phyloP scores from a whole-genome alignment of 2,329 filamentous ascomycete genomes.

The Fusarium veterinarium region DNA sequence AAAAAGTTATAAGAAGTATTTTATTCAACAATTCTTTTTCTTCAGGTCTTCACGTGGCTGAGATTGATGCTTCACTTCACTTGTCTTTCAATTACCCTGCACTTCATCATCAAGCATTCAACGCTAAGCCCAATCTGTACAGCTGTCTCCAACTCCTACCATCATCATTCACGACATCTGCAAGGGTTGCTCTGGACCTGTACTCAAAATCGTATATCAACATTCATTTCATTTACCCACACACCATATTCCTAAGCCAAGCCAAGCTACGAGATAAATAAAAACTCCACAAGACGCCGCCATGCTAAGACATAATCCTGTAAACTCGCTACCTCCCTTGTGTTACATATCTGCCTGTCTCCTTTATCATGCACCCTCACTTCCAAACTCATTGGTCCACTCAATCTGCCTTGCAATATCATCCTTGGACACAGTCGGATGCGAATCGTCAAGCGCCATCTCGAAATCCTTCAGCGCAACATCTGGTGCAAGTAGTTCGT shows the following conservation, averaged over 20 bases:
- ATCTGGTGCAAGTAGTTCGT: constrained; percentile 86
- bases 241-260: constrained; percentile 28
- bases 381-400: constrained; percentile 97
- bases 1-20: fast-evolving
- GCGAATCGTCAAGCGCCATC: constrained; percentile 86
- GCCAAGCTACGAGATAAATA: constrained; percentile 27
- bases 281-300: constrained; percentile 42
- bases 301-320: constrained; percentile 43
- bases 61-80: neutral
- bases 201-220: neutral
- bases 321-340: constrained; percentile 30
- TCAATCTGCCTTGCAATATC: constrained; percentile 87
- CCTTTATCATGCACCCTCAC: constrained; percentile 73
- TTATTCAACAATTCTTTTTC: fast-evolving
- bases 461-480: constrained; percentile 92
- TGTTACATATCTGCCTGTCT: constrained; percentile 43
- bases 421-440: constrained; percentile 89
- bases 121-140: neutral
- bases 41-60: fast-evolving
- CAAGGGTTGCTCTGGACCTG: neutral
- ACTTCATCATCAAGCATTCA: neutral
- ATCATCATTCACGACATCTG: neutral
- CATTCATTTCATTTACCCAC: constrained; percentile 30
- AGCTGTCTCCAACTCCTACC: neutral
- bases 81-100: neutral